These are phyloP conservation scores for Russula brevipes DNA, from an alignment of 768 basidiomycete species.

Conservation along the genomic window DNA sequence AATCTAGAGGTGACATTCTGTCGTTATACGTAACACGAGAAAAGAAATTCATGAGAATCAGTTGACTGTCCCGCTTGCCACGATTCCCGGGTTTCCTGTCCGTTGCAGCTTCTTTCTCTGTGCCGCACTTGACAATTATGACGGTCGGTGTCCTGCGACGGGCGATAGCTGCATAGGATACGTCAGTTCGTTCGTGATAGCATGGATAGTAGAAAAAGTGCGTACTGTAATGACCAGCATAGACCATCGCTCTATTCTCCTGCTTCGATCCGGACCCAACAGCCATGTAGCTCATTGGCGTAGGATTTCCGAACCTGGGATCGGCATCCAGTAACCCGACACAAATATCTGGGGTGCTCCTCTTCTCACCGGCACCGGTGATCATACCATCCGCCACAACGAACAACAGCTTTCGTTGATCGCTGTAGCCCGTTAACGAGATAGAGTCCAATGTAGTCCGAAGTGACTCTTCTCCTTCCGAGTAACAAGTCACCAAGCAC, in stretches of 20 bases:
- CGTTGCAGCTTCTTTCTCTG: slow-evolving; percentile 69
- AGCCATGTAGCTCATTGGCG: slow-evolving; percentile 88
- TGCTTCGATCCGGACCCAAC: slow-evolving; percentile 87
- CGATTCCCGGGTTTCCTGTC: slow-evolving; percentile 97
- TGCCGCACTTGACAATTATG: slow-evolving; percentile 95
- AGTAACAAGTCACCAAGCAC: slow-evolving; percentile 96
- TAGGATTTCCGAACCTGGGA: slow-evolving; percentile 91
- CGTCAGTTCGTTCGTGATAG: neutral
- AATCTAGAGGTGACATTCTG: slow-evolving; percentile 96
- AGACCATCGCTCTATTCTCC: slow-evolving; percentile 95
- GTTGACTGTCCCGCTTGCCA: slow-evolving; percentile 97
- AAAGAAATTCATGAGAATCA: slow-evolving; percentile 99
- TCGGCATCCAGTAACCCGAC: slow-evolving; percentile 89
- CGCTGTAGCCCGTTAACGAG: slow-evolving; percentile 85
- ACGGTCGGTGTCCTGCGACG: slow-evolving; percentile 92
- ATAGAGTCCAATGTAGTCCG: slow-evolving; percentile 91
- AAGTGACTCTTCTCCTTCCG: slow-evolving; percentile 91
- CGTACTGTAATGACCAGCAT: slow-evolving; percentile 99
- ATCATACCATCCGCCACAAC: slow-evolving; percentile 98
- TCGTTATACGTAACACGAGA: slow-evolving; percentile 99
- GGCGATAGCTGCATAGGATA: slow-evolving; percentile 50
- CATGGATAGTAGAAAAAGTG: slow-evolving; percentile 23
- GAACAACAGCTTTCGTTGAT: slow-evolving; percentile 86
- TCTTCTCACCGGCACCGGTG: slow-evolving; percentile 93
- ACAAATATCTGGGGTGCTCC: slow-evolving; percentile 94